Percentiles rank a stretch among this genome's conserved stretches.
Evolutionary conservation across 2,329 filamentous ascomycete species (phyloP).

Genomic region (Parafenestella ontariensis): DNA sequence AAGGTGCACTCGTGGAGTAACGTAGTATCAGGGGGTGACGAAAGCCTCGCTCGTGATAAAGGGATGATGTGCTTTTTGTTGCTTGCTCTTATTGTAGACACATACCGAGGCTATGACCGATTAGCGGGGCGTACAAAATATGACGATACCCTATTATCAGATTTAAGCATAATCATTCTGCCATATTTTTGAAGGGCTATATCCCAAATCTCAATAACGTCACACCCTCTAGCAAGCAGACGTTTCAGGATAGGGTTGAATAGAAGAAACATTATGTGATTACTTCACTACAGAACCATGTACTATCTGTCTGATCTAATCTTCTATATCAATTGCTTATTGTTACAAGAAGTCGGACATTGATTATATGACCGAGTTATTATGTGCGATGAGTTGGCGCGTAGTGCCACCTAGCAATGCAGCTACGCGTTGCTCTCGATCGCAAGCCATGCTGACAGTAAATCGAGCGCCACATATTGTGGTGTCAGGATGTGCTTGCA

Average conservation of each 20-base stretch:
- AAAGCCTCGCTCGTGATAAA: background rate
- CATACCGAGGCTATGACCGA: conserved; percentile 9
- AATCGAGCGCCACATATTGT: background rate
- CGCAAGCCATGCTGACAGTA: background rate
- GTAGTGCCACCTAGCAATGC: background rate
- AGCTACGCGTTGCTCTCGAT: background rate
- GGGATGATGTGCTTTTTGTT: background rate
- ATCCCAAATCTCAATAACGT: too few relatives aligned
- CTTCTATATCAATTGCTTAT: conserved; percentile 8
- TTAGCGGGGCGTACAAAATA: conserved; percentile 7
- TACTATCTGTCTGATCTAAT: conserved; percentile 6
- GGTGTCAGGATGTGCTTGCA: background rate
- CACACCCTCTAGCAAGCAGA: too few relatives aligned
- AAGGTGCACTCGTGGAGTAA: background rate
- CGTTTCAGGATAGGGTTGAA: too few relatives aligned
- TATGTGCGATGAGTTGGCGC: background rate
- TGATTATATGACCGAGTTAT: background rate
- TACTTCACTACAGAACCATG: background rate
- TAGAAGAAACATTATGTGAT: background rate
- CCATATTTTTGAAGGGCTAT: background rate
- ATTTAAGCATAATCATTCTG: background rate
- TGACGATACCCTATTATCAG: conserved; percentile 17
- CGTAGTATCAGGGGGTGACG: background rate
- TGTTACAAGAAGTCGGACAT: conserved; percentile 9
- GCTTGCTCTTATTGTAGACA: background rate